Evolutionary conservation across 768 basidiomycete genomes (phyloP).

Genomic region (Xanthoconium purpureum): DNA sequence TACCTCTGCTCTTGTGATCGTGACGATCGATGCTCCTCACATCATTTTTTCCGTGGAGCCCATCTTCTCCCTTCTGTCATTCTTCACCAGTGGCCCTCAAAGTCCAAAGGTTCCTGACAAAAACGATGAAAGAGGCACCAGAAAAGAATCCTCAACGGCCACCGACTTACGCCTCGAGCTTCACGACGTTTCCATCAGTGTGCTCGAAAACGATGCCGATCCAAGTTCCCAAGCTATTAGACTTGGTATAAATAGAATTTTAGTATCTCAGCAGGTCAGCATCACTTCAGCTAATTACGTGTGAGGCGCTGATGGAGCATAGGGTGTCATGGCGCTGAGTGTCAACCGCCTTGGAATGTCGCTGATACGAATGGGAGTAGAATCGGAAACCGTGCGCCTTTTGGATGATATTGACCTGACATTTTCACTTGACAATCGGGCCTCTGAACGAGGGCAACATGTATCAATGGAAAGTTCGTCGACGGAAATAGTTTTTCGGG

Average conservation of each 20-base stretch:
- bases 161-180: conserved; percentile 81
- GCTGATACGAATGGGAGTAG: conserved; percentile 79
- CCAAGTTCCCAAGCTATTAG: conserved; percentile 81
- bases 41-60: conserved; percentile 92
- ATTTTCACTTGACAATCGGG: conserved; percentile 81
- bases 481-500: conserved; percentile 86
- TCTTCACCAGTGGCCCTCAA: conserved; percentile 63
- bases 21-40: conserved; percentile 90
- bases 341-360: conserved; percentile 90
- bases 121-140: conserved; percentile 9
- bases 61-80: conserved; percentile 82
- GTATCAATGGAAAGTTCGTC: conserved; percentile 79
- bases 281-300: neutral
- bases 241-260: conserved; percentile 76
- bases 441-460: conserved; percentile 65
- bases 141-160: conserved; percentile 11
- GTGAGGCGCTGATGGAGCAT: conserved; percentile 7
- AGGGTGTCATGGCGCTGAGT: conserved; percentile 82
- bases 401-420: conserved; percentile 90
- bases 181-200: conserved; percentile 82
- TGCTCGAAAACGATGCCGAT: conserved; percentile 83
- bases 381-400: conserved; percentile 82
- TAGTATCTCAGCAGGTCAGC: conserved; percentile 87
- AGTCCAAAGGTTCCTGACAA: conserved; percentile 15
- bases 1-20: conserved; percentile 64